Evolutionary conservation across 2,329 filamentous ascomycete genomes (phyloP), one percentile per base, ranked within the genome.

Genomic region (Pseudocercospora macadamiae): DNA sequence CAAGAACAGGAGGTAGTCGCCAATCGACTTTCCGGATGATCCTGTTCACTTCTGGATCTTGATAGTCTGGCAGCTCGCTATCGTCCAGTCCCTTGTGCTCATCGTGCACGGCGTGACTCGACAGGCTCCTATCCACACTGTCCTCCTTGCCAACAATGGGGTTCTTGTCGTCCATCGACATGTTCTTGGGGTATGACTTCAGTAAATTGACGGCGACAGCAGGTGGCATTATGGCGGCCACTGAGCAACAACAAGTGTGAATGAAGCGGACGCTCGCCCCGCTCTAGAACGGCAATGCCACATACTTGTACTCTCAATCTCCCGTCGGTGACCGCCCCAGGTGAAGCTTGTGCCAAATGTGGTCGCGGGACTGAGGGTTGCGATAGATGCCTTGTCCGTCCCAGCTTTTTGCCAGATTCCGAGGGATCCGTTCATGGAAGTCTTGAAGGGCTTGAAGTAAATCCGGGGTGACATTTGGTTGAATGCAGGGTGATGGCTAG

Each of bases 21-120:
- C 51, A 59, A 39, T 66, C 64, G 16, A 66, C 63, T 34, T 64
- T 66, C 65, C 86, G 82, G 71, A 86, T 82, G 66, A 92, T 76
- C 18, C 74, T 79, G 49, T 74, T 77, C 67, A 59, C 55, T 36
- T 61, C 61, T 10, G 56, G 54, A 39, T 64, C 59, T 18, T 61
- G 55, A 45, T 64, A 64, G 21, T 64, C 59, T 6, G 61, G 61
- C 37, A 58, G 25, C 8, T 57, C 52, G 26, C 30, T 39, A 26
- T 59, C 58, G 32, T 60, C 55, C 55, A 64, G 45, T 1, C 61
- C 61, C 12, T 58, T 61, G 34, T 61, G 52, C 9, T 61, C 61
- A 39, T 64, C 53, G 36, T 60, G 52, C 8, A 28, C 45, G 12
- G 54, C 54, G 25, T 47, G 42, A 7, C 12, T 6, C 42, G 42